Percentiles rank a stretch among this genome's conserved stretches.
These are phyloP conservation scores for Avicennia marina DNA, from an alignment of 257 asterid species.

Conservation along the genomic window DNA sequence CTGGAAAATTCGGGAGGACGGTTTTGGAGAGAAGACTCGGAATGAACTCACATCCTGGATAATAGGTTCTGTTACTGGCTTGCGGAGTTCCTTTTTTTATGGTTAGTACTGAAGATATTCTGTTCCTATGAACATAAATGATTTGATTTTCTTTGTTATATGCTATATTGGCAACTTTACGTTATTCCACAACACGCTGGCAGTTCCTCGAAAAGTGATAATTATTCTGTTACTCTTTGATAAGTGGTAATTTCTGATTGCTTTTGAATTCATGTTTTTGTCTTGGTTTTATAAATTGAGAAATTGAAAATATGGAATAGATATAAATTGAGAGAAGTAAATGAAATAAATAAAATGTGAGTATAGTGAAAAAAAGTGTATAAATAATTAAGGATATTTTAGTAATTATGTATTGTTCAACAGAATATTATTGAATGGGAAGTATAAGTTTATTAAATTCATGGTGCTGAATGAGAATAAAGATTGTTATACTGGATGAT, in stretches of 20 bases:
- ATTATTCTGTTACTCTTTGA: background rate
- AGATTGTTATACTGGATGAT: too few relatives aligned
- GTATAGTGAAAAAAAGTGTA: too few relatives aligned
- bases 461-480: too few relatives aligned
- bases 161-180: background rate
- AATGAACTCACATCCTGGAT: conserved; percentile 52
- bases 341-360: too few relatives aligned
- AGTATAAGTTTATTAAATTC: too few relatives aligned
- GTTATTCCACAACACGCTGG: background rate
- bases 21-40: conserved; percentile 35
- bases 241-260: background rate
- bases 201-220: background rate
- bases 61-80: conserved; percentile 49
- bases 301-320: too few relatives aligned
- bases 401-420: too few relatives aligned
- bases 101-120: conserved; percentile 35
- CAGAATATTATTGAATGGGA: too few relatives aligned
- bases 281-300: too few relatives aligned
- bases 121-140: background rate
- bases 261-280: background rate
- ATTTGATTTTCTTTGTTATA: background rate
- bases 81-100: conserved; percentile 40
- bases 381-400: too few relatives aligned
- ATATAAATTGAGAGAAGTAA: too few relatives aligned
- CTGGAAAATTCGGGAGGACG: conserved; percentile 39